Evolutionary conservation across 768 basidiomycete genomes (phyloP).

Genomic region (Lanmaoa pseudosensibilis): DNA sequence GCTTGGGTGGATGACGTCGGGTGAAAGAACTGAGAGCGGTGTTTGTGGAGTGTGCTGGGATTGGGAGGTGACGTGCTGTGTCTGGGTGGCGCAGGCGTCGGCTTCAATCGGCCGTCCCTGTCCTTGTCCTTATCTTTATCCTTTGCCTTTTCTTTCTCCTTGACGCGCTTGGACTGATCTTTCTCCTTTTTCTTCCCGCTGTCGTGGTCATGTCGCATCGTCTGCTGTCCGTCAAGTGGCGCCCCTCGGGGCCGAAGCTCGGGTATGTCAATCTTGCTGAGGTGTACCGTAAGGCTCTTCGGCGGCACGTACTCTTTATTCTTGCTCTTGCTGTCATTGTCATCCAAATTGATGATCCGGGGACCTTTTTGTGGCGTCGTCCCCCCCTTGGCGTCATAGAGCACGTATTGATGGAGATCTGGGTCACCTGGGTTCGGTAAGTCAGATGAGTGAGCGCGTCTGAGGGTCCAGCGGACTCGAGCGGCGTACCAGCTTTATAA

Average conservation of each 20-base stretch:
- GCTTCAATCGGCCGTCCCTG: slow-evolving; percentile 3
- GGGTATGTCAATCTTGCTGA: slow-evolving; percentile 87
- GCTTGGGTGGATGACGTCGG: slow-evolving; percentile 36
- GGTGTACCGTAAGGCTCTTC: slow-evolving; percentile 63
- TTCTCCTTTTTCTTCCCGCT: slow-evolving; percentile 13
- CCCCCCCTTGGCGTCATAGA: slow-evolving; percentile 54
- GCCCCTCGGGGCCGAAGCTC: slow-evolving; percentile 49
- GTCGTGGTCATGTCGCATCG: not conserved
- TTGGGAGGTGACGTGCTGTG: slow-evolving; percentile 14
- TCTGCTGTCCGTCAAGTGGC: not conserved
- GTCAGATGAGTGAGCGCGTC: slow-evolving; percentile 13
- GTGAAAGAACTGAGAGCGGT: slow-evolving; percentile 20
- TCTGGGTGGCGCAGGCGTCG: not conserved
- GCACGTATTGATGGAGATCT: slow-evolving; percentile 74
- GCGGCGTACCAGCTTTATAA: slow-evolving; percentile 62
- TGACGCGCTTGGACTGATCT: slow-evolving; percentile 21
- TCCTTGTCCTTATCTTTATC: slow-evolving; percentile 31
- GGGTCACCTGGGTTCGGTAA: slow-evolving; percentile 50
- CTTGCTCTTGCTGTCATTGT: slow-evolving; percentile 45
- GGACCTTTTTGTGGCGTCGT: slow-evolving; percentile 49
- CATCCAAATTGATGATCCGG: slow-evolving; percentile 60
- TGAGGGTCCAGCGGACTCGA: not conserved
- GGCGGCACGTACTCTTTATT: slow-evolving; percentile 64
- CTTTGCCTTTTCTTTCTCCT: slow-evolving; percentile 40
- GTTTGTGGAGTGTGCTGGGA: slow-evolving; percentile 6